Percentiles rank a stretch among this genome's conserved stretches.
Conservation (phyloP, 192 early-diverging fungal species). For the Geranomyces michiganensis region DNA sequence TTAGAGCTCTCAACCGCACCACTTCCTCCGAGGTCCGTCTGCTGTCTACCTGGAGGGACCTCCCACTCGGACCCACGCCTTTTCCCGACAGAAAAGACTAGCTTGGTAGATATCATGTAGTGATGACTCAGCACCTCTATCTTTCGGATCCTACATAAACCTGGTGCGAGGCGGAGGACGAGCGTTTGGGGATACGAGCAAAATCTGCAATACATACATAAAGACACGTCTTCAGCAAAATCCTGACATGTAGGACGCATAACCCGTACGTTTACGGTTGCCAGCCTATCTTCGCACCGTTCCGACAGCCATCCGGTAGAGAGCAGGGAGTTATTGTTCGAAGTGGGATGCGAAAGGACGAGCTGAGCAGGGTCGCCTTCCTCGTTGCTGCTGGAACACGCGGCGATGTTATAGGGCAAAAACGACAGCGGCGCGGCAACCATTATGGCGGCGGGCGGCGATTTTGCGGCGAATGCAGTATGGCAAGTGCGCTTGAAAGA, state of each 20-base stretch:
- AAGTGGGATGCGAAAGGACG: not conserved
- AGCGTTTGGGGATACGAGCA: constrained; percentile 73
- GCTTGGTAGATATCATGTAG: constrained; percentile 73
- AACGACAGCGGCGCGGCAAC: not conserved
- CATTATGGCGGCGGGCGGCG: no score
- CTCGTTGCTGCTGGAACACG: constrained; percentile 44
- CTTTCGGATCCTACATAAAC: constrained; percentile 61
- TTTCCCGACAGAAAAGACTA: constrained; percentile 71
- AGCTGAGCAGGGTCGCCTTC: constrained; percentile 43
- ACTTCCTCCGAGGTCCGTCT: no score
- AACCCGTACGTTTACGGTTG: not conserved
- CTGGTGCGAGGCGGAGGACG: constrained; percentile 58
- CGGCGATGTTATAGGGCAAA: constrained; percentile 21
- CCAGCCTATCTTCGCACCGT: constrained; percentile 32
- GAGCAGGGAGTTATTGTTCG: constrained; percentile 24
- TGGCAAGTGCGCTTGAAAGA: no score
- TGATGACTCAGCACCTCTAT: constrained; percentile 77
- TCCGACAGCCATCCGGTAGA: constrained; percentile 56
- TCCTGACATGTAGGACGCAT: not conserved
- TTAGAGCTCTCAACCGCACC: no score
- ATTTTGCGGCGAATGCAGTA: no score
- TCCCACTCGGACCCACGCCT: not conserved
- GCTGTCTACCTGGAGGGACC: not conserved
- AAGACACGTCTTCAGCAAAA: not conserved
- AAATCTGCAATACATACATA: constrained; percentile 52